Evolutionary conservation across 2,329 filamentous ascomycete species (phyloP), one percentile per base, ranked within the genome.

Genomic region (Beauveria asiatica): DNA sequence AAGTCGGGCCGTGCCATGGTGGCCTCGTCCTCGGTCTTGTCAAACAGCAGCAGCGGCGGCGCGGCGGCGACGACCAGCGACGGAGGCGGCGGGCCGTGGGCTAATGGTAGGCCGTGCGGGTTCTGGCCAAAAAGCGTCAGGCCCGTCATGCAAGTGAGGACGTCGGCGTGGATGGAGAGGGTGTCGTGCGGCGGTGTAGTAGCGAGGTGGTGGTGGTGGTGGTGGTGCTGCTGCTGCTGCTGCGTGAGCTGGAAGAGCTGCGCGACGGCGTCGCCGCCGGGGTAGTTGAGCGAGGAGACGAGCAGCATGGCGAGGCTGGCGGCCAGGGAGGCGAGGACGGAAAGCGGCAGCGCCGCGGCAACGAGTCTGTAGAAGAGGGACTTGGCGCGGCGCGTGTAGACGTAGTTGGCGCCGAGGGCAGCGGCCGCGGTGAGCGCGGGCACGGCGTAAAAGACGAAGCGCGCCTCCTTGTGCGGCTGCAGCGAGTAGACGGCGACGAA

Each of bases 381-480:
- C 70, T 91, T 92, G 5, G 76, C 68, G n/a, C 83, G 78, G 45
- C 87, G 85, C 1, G 77, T 79, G 75, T 84, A 89, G 64, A 95
- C 75, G 72, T 85, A 87, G 60, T 84, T 82, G 16, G 91, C 90
- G 21, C 86, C 87, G 5, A 90, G 79, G 3, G 90, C 86, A 0
- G 91, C 87, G 3, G 87, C 83, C 11, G 87, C 88, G 0, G 92
- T 96, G 33, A 97, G 76, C 0, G 87, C 80, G 0, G 94, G 94
- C 25, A 96, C 80, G 57, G 85, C 81, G 74, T 97, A 97, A 67
- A 97, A 85, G 66, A 99, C 87, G 78, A 99, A 99, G 19, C 94
- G 89, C 71, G 92, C 89, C 75, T 99, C 94, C 72, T 99, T 99
- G 76, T 99, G 94, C 0, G 93, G 92, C 63, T 96, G 88, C 55